phyloP scores from a whole-genome alignment of 164 flowering plant species.

The Vitis rotundifolia region DNA sequence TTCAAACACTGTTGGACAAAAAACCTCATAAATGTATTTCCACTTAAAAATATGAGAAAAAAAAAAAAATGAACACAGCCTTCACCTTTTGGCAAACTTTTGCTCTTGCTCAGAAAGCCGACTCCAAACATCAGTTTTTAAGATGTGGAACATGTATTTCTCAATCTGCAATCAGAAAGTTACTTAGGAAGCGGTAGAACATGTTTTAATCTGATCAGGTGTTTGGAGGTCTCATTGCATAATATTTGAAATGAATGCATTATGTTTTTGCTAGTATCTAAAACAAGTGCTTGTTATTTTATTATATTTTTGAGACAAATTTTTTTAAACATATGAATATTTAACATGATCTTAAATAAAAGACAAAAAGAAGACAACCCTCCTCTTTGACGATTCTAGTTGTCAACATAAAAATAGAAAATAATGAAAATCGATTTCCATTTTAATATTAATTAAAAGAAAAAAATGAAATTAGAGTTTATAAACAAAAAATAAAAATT shows the following conservation, averaged over 20 bases:
- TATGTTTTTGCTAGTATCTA: not conserved
- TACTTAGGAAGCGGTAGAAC: not conserved
- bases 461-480: too few relatives aligned
- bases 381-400: too few relatives aligned
- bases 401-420: too few relatives aligned
- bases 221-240: not conserved
- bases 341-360: too few relatives aligned
- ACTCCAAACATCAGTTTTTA: slow-evolving; percentile 55
- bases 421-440: too few relatives aligned
- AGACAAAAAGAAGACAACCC: too few relatives aligned
- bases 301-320: not conserved
- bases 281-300: not conserved
- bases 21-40: not conserved
- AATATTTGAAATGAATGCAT: not conserved
- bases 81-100: slow-evolving; percentile 63
- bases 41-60: not conserved
- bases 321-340: too few relatives aligned
- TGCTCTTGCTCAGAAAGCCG: slow-evolving; percentile 75
- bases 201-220: not conserved
- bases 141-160: slow-evolving; percentile 63
- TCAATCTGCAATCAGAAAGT: slow-evolving; percentile 62
- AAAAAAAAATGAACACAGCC: not conserved
- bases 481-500: too few relatives aligned
- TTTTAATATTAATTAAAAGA: too few relatives aligned
- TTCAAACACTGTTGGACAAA: not conserved